A percentile compares a stretch with the other conserved stretches of the same genome.
These are phyloP conservation scores for Neurospora intermedia DNA, from an alignment of 495 filamentous ascomycete genomes.

Conservation along the genomic window DNA sequence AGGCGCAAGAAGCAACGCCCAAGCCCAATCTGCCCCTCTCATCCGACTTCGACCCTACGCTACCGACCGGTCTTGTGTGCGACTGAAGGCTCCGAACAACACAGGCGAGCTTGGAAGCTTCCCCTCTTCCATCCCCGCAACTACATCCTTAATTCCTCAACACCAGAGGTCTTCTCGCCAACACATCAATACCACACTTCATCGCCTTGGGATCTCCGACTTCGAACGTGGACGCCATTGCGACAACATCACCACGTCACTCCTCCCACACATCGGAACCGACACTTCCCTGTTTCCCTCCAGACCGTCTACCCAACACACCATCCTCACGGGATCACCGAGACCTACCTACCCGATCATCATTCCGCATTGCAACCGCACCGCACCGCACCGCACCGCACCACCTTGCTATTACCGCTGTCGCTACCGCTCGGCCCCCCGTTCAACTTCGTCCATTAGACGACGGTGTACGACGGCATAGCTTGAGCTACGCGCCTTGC, in stretches of 20 bases:
- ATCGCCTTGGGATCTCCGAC: not conserved
- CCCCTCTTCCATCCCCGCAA: not conserved
- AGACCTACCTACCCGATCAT: not conserved
- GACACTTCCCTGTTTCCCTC: not conserved
- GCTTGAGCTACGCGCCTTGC: not conserved
- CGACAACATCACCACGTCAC: not conserved
- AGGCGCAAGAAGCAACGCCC: not conserved
- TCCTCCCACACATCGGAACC: not conserved
- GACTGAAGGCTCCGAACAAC: not conserved
- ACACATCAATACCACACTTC: not conserved
- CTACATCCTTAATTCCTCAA: not conserved
- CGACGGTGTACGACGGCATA: not conserved
- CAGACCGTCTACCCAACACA: not conserved
- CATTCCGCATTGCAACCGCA: not conserved
- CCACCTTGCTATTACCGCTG: not conserved
- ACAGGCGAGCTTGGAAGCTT: not conserved
- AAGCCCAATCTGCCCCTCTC: not conserved
- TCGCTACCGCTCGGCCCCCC: slow-evolving; percentile 1
- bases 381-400: not conserved
- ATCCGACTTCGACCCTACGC: not conserved
- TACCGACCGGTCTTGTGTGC: not conserved
- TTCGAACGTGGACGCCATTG: not conserved
- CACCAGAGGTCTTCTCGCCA: not conserved
- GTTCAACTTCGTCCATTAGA: not conserved
- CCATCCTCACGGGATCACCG: not conserved